These are phyloP conservation scores for Hanseniaspora nectarophila DNA, from an alignment of 805 yeast genomes.

Conservation along the genomic window DNA sequence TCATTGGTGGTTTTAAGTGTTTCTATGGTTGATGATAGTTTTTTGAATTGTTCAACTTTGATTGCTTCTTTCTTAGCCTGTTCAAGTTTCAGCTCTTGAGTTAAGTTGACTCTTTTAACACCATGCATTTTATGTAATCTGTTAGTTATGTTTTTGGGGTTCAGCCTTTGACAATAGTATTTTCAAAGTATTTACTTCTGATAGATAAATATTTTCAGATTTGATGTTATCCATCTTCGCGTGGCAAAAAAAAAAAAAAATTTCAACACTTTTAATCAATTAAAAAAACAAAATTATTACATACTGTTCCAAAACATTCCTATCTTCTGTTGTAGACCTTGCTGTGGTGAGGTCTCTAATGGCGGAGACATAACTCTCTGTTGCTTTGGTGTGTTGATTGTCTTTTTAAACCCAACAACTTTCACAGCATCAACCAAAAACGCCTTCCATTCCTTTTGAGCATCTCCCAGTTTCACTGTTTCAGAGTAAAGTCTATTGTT, in stretches of 20 bases:
- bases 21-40: slow-evolving; percentile 13
- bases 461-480: slow-evolving; percentile 5
- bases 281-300: neutral
- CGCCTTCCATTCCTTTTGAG: slow-evolving; percentile 24
- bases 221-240: neutral
- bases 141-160: too few species aligned
- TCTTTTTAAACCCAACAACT: slow-evolving; percentile 18
- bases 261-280: neutral
- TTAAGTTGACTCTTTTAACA: slow-evolving; percentile 46
- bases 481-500: slow-evolving; percentile 9
- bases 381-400: slow-evolving; percentile 8
- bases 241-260: neutral
- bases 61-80: slow-evolving; percentile 47
- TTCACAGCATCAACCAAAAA: slow-evolving; percentile 23
- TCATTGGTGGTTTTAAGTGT: neutral
- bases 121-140: slow-evolving; percentile 46
- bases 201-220: too few species aligned
- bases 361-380: slow-evolving; percentile 9
- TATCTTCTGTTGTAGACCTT: slow-evolving; percentile 17
- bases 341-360: slow-evolving; percentile 9
- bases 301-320: slow-evolving; percentile 21
- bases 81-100: slow-evolving; percentile 42
- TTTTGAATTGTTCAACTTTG: slow-evolving; percentile 46
- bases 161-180: too few species aligned
- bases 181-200: too few species aligned